Conservation (phyloP, 495 filamentous ascomycete species). For the Cladorrhinum samala region DNA sequence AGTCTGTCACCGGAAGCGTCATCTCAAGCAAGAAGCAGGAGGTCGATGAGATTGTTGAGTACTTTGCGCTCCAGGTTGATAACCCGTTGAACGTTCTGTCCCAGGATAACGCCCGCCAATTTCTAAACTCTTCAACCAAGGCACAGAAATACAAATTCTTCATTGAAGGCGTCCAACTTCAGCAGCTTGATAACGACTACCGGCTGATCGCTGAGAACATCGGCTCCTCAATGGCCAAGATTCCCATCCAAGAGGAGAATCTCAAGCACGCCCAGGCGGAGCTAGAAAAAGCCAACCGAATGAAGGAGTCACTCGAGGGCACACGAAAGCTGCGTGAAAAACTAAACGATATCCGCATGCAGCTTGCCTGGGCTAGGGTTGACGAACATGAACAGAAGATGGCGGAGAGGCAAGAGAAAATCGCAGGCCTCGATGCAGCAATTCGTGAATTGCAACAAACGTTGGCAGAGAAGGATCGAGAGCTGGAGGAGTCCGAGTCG, state of each 20-base stretch:
- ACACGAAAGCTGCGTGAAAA: constrained; percentile 51
- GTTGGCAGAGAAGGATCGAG: constrained; percentile 23
- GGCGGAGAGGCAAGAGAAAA: constrained; percentile 19
- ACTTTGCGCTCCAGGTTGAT: constrained; percentile 87
- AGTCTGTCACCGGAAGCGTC: constrained; percentile 60
- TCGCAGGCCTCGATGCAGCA: constrained; percentile 28
- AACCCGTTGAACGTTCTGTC: constrained; percentile 98
- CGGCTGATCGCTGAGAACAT: constrained; percentile 55
- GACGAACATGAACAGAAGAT: constrained; percentile 34
- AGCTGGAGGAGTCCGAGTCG: constrained; percentile 23
- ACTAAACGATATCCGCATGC: constrained; percentile 44
- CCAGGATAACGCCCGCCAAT: constrained; percentile 90
- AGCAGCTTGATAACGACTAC: constrained; percentile 90
- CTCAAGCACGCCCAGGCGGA: constrained; percentile 48
- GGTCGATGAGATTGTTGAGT: constrained; percentile 90
- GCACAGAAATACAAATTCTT: constrained; percentile 94
- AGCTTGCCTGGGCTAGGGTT: constrained; percentile 72
- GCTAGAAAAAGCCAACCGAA: constrained; percentile 35
- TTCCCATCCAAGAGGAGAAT: constrained; percentile 52
- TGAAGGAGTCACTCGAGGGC: constrained; percentile 51
- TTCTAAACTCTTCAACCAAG: constrained; percentile 76
- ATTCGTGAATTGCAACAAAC: constrained; percentile 20
- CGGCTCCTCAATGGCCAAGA: constrained; percentile 40
- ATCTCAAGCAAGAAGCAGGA: constrained; percentile 80
- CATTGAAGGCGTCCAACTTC: constrained; percentile 87